phyloP scores from a whole-genome alignment of 1,139 yeast genomes.

The Diutina scorzettiae region DNA sequence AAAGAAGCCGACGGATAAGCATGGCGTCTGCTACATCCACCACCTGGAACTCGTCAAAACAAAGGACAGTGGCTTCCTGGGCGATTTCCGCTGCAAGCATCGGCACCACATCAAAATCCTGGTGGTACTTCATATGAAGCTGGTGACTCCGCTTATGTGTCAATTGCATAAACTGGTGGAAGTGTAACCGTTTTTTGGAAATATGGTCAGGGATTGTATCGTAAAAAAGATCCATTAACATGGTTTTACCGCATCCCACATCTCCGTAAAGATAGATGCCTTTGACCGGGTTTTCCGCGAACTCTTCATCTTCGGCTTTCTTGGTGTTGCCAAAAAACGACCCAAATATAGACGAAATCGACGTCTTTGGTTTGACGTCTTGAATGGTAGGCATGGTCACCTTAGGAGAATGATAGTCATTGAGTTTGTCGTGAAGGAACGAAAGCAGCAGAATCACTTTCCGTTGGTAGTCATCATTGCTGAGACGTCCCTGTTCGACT shows the following conservation, averaged over 20 bases:
- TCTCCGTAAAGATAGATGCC: constrained; percentile 94
- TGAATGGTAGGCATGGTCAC: constrained; percentile 37
- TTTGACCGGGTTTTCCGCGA: constrained; percentile 29
- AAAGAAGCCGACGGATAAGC: constrained; percentile 69
- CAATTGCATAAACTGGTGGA: constrained; percentile 94
- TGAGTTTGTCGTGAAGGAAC: constrained; percentile 35
- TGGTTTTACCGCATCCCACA: constrained; percentile 97
- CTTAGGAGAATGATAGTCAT: constrained; percentile 41
- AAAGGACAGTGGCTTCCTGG: constrained; percentile 58
- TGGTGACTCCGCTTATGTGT: constrained; percentile 81
- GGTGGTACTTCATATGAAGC: constrained; percentile 45
- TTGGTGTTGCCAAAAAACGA: constrained; percentile 16
- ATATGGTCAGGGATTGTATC: constrained; percentile 67
- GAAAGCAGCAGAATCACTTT: constrained; percentile 47
- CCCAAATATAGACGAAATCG: constrained; percentile 27
- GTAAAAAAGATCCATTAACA: constrained; percentile 94
- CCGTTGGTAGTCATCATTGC: constrained; percentile 59
- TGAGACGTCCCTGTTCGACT: constrained; percentile 39
- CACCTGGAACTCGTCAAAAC: constrained; percentile 94
- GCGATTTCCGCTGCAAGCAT: constrained; percentile 78
- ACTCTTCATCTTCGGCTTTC: constrained; percentile 6
- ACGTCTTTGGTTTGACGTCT: constrained; percentile 36
- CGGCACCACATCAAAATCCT: constrained; percentile 75
- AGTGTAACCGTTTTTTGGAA: constrained; percentile 73
- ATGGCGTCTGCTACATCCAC: constrained; percentile 98